Evolutionary conservation across 495 filamentous ascomycete genomes (phyloP).

Genomic region (Haplographium delicatum): DNA sequence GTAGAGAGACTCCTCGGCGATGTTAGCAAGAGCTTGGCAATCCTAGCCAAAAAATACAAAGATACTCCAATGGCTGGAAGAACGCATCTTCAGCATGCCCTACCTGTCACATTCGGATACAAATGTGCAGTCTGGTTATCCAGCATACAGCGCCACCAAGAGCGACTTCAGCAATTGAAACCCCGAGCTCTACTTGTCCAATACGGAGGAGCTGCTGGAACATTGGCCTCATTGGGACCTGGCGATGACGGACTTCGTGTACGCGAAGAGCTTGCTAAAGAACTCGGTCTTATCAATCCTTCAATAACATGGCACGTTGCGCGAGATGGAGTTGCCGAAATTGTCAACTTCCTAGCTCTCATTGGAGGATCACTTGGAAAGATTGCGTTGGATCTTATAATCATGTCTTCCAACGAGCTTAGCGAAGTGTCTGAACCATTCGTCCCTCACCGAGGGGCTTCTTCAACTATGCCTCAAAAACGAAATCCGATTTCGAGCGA

Average conservation of each 20-base stretch:
- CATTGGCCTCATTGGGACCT: constrained; percentile 37
- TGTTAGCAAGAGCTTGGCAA: constrained; percentile 32
- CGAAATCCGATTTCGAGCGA: constrained; percentile 50
- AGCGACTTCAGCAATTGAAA: constrained; percentile 35
- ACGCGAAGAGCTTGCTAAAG: constrained; percentile 36
- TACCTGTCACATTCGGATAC: constrained; percentile 45
- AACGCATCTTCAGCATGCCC: constrained; percentile 47
- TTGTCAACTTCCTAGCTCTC: constrained; percentile 44
- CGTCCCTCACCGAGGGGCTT: constrained; percentile 47
- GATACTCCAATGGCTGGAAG: constrained; percentile 48
- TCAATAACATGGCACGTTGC: constrained; percentile 42
- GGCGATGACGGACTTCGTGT: constrained; percentile 37
- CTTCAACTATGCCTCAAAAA: constrained; percentile 52
- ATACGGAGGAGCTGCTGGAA: constrained; percentile 45
- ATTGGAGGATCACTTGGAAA: constrained; percentile 46
- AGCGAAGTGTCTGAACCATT: constrained; percentile 52
- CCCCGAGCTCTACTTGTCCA: constrained; percentile 37
- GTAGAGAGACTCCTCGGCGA: constrained; percentile 34
- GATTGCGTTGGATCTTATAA: constrained; percentile 48
- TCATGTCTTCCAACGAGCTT: constrained; percentile 50
- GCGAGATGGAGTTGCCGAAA: constrained; percentile 45
- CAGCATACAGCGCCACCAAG: constrained; percentile 37
- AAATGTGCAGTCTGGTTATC: constrained; percentile 43
- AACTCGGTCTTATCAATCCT: constrained; percentile 34
- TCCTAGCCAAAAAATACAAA: constrained; percentile 35